These are phyloP conservation scores for Syzygium aromaticum DNA, from an alignment of 345 rosid genomes.

Conservation along the genomic window DNA sequence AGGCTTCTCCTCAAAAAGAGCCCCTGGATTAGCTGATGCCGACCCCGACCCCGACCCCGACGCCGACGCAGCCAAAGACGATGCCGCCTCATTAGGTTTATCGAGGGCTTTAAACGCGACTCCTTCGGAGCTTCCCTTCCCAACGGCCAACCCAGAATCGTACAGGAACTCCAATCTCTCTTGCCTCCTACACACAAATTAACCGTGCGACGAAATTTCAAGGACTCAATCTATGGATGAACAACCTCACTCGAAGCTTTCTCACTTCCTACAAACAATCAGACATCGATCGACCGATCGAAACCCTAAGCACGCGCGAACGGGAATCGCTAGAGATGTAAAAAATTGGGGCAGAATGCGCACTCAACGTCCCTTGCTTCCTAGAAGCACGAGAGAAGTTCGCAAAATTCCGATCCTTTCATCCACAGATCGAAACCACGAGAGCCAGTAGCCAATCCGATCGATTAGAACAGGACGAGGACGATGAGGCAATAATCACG, in stretches of 20 bases:
- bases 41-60: neutral
- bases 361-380: neutral
- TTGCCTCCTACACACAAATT: constrained; percentile 46
- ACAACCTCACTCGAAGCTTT: neutral
- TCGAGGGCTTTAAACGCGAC: constrained; percentile 72
- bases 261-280: neutral
- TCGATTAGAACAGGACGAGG: neutral
- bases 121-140: constrained; percentile 38
- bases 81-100: constrained; percentile 7
- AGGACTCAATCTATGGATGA: neutral
- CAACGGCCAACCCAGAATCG: constrained; percentile 87
- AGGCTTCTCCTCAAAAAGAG: constrained; percentile 84
- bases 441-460: neutral
- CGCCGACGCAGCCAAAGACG: neutral
- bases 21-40: constrained; percentile 49
- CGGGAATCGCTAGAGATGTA: neutral
- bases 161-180: constrained; percentile 94
- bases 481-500: neutral
- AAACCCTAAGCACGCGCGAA: constrained; percentile 9
- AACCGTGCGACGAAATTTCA: neutral
- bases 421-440: neutral
- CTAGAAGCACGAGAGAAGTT: neutral
- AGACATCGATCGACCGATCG: neutral
- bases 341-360: neutral
- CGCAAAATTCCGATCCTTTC: neutral